These are phyloP conservation scores for Scheffersomyces quercinus DNA, from an alignment of 1,139 yeast species.

Conservation along the genomic window DNA sequence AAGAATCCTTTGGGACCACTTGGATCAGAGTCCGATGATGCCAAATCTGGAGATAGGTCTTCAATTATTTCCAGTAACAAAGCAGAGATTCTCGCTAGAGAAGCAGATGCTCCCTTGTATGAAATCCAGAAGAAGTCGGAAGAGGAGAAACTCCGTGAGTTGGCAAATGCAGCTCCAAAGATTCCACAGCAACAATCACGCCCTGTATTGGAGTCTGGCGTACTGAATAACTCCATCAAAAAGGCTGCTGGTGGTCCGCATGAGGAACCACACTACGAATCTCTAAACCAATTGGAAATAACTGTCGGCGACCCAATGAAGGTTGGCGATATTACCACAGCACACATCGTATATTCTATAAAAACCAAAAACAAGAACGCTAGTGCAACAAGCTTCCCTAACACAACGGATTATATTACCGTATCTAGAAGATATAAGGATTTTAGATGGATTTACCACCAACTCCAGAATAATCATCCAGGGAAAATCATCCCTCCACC, in stretches of 20 bases:
- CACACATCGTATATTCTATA: slow-evolving; percentile 87
- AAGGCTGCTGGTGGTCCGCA: slow-evolving; percentile 5
- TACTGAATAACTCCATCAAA: background rate
- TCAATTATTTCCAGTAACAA: slow-evolving; percentile 16
- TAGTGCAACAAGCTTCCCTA: slow-evolving; percentile 21
- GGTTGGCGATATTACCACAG: slow-evolving; percentile 85
- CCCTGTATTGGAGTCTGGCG: background rate
- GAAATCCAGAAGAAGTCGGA: slow-evolving; percentile 29
- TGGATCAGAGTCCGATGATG: slow-evolving; percentile 22
- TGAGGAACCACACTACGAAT: slow-evolving; percentile 3
- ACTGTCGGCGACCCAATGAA: slow-evolving; percentile 89
- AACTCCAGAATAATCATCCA: slow-evolving; percentile 81
- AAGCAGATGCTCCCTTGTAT: slow-evolving; percentile 52
- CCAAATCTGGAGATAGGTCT: slow-evolving; percentile 14
- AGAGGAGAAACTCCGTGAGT: slow-evolving; percentile 11
- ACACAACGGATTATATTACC: slow-evolving; percentile 34
- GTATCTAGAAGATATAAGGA: slow-evolving; percentile 82
- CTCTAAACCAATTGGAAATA: slow-evolving; percentile 49
- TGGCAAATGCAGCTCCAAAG: slow-evolving; percentile 5
- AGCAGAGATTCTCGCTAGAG: slow-evolving; percentile 23
- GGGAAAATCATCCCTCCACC: slow-evolving; percentile 96
- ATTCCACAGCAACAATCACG: slow-evolving; percentile 1
- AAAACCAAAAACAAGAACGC: slow-evolving; percentile 50
- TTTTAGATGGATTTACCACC: slow-evolving; percentile 86
- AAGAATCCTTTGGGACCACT: slow-evolving; percentile 44